Conservation (phyloP, 148 eudicot species). For the Diospyros kaki region DNA sequence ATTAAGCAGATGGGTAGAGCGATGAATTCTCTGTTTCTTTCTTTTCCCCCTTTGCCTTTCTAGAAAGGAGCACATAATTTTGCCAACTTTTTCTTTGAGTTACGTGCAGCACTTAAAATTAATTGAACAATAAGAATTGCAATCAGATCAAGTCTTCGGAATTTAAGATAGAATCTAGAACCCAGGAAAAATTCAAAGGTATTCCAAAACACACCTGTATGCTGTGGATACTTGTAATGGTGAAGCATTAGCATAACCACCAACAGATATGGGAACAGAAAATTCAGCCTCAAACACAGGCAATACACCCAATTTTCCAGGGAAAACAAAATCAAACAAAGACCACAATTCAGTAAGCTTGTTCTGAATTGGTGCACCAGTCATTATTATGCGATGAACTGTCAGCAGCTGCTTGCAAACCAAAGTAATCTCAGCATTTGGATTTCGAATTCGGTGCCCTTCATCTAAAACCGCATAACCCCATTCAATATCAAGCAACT, state of each 20-base stretch:
- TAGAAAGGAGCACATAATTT: not conserved
- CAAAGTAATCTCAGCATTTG: constrained; percentile 92
- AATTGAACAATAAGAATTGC: not conserved
- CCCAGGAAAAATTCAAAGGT: constrained; percentile 1
- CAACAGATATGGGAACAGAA: constrained; percentile 92
- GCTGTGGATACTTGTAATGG: constrained; percentile 99
- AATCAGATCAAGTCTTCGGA: not conserved
- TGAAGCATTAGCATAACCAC: constrained; percentile 98
- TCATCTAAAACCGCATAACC: constrained; percentile 97
- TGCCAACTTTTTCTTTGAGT: not conserved
- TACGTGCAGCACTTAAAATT: not conserved
- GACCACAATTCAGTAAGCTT: constrained; percentile 94
- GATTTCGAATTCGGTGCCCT: constrained; percentile 96
- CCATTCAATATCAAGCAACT: constrained; percentile 81
- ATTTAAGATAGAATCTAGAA: not conserved
- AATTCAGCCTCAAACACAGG: constrained; percentile 98
- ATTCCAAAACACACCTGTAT: constrained; percentile 54
- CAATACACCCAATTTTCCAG: constrained; percentile 97
- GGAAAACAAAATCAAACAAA: constrained; percentile 96
- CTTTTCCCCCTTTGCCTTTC: not conserved
- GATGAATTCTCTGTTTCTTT: not conserved
- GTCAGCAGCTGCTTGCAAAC: constrained; percentile 97
- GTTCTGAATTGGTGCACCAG: constrained; percentile 98
- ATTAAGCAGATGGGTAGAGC: not conserved
- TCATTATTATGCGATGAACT: constrained; percentile 97